Conservation (phyloP, 148 eudicot species). For the Camellia granthamiana region DNA sequence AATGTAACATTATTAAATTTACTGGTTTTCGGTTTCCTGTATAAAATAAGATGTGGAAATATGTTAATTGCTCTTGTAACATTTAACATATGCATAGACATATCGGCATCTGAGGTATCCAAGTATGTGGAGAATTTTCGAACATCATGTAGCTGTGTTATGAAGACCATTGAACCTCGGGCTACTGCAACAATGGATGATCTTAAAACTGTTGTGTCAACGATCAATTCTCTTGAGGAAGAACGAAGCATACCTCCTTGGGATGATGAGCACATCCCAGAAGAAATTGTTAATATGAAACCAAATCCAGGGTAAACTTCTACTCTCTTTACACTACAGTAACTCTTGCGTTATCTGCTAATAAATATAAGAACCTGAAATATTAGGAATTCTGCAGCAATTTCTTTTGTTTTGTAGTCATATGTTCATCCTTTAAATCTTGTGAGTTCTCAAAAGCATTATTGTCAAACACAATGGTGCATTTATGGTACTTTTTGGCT, state of each 20-base stretch:
- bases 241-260: conserved; percentile 50
- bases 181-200: conserved; percentile 61
- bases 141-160: conserved; percentile 63
- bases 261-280: conserved; percentile 81
- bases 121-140: conserved; percentile 60
- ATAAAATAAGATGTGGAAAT: not conserved
- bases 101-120: conserved; percentile 68
- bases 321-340: not conserved
- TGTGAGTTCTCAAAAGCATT: too few species aligned
- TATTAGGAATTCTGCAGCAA: not conserved
- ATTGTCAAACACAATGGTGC: too few species aligned
- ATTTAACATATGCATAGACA: conserved; percentile 38
- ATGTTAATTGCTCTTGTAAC: not conserved
- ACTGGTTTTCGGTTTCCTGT: not conserved
- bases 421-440: too few species aligned
- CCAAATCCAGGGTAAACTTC: conserved; percentile 68
- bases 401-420: too few species aligned
- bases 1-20: not conserved
- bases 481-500: too few species aligned
- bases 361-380: not conserved
- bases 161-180: conserved; percentile 71
- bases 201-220: conserved; percentile 46
- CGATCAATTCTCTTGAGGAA: conserved; percentile 55
- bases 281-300: conserved; percentile 60
- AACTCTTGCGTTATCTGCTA: not conserved